These are phyloP conservation scores for Entomortierella beljakovae DNA, from an alignment of 192 early-diverging fungal genomes.

Conservation along the genomic window DNA sequence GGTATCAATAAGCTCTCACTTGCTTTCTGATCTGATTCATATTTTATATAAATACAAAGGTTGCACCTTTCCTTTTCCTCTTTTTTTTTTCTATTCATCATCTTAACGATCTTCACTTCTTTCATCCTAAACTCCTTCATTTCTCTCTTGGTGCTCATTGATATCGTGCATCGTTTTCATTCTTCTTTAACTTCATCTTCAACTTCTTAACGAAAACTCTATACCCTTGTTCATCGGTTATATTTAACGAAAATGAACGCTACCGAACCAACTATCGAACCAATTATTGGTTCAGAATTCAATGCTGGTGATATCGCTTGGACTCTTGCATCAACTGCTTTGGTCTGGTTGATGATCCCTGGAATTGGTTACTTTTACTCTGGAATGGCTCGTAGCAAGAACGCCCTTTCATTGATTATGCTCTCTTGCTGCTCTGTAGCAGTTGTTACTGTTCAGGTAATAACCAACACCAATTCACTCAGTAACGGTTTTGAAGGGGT, in stretches of 20 bases:
- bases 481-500: too few relatives aligned
- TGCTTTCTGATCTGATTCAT: slow-evolving; percentile 3
- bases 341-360: slow-evolving; percentile 96
- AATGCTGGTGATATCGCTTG: slow-evolving; percentile 71
- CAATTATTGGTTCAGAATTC: slow-evolving; percentile 24
- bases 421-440: slow-evolving; percentile 82
- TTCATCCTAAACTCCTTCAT: background rate
- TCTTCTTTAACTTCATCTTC: background rate
- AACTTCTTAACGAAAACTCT: background rate
- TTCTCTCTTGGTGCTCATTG: background rate
- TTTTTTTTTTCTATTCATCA: background rate
- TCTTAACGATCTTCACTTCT: background rate
- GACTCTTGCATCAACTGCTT: slow-evolving; percentile 74
- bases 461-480: background rate
- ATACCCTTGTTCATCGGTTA: background rate
- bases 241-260: slow-evolving; percentile 16
- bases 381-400: slow-evolving; percentile 93
- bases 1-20: background rate
- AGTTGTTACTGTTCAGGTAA: slow-evolving; percentile 84
- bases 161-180: background rate
- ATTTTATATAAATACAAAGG: background rate
- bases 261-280: background rate
- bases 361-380: slow-evolving; percentile 97
- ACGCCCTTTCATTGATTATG: slow-evolving; percentile 93
- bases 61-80: background rate